Evolutionary conservation across 2,329 filamentous ascomycete genomes (phyloP).

Genomic region (Fusarium ramigenum): DNA sequence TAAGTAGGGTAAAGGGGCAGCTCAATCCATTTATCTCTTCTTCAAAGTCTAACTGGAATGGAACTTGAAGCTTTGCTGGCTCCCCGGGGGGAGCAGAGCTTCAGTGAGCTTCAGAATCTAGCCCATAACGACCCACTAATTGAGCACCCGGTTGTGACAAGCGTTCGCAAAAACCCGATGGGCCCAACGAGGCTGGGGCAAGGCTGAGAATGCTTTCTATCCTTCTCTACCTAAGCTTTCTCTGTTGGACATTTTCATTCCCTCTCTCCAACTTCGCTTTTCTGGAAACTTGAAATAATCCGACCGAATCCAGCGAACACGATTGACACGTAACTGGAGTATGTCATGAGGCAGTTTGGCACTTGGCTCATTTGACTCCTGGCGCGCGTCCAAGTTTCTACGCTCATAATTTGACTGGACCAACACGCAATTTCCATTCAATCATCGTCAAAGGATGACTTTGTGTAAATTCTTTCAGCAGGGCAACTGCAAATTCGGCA

Average conservation of each 20-base stretch:
- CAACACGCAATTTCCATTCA: neutral
- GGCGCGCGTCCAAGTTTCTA: slow-evolving; percentile 13
- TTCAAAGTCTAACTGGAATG: neutral
- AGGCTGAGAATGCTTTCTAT: slow-evolving; percentile 33
- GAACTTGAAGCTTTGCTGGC: neutral
- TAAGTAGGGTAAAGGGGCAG: neutral
- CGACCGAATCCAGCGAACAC: neutral
- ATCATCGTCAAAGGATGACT: slow-evolving; percentile 44
- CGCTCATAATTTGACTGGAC: neutral
- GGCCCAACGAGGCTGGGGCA: slow-evolving; percentile 39
- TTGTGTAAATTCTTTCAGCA: slow-evolving; percentile 61
- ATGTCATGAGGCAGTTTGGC: slow-evolving; percentile 37
- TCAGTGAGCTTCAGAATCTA: slow-evolving; percentile 11
- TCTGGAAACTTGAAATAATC: neutral
- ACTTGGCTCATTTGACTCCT: slow-evolving; percentile 19
- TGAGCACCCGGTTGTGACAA: neutral
- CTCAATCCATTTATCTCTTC: neutral
- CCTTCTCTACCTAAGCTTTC: slow-evolving; percentile 6
- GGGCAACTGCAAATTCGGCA: slow-evolving; percentile 62
- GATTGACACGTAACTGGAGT: neutral
- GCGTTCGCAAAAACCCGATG: slow-evolving; percentile 18
- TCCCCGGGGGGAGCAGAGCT: neutral
- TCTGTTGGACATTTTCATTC: neutral
- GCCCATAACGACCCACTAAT: slow-evolving; percentile 14
- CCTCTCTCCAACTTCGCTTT: neutral